phyloP scores from a whole-genome alignment of 306 rosid species.

The Acacia crassicarpa region DNA sequence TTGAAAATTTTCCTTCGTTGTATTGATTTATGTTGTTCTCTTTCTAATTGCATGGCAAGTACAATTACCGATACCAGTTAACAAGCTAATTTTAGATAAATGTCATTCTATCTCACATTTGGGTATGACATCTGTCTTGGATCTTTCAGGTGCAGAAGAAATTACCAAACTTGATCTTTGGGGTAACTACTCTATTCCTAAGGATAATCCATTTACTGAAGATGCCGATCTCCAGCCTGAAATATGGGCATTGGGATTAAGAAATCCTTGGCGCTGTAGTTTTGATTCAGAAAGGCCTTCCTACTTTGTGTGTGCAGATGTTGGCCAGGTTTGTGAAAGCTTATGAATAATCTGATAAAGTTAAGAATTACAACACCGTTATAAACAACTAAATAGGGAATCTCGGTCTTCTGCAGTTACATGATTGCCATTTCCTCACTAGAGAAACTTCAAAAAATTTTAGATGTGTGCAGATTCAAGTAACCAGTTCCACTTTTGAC shows the following conservation, averaged over 20 bases:
- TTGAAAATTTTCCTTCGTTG: background rate
- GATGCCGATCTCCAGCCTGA: conserved; percentile 68
- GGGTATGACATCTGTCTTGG: conserved; percentile 23
- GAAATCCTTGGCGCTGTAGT: conserved; percentile 99
- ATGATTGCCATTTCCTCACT: background rate
- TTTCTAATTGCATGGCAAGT: background rate
- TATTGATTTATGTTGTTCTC: background rate
- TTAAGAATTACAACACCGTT: background rate
- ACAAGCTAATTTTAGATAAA: background rate
- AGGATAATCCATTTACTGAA: conserved; percentile 76
- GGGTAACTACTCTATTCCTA: conserved; percentile 93
- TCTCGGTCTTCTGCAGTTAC: background rate
- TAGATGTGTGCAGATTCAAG: background rate
- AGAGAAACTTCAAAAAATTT: background rate
- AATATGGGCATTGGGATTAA: conserved; percentile 86
- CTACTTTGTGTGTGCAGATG: conserved; percentile 88
- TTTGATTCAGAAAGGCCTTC: conserved; percentile 83
- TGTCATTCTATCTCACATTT: background rate
- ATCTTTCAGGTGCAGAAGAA: conserved; percentile 61
- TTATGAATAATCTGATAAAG: background rate
- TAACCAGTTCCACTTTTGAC: background rate
- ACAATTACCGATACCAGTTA: background rate
- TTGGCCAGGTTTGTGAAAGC: conserved; percentile 69
- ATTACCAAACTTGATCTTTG: conserved; percentile 65
- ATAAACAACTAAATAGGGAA: background rate